phyloP scores from a whole-genome alignment of 1,139 yeast species.

The Magnusiomyces clavatus region DNA sequence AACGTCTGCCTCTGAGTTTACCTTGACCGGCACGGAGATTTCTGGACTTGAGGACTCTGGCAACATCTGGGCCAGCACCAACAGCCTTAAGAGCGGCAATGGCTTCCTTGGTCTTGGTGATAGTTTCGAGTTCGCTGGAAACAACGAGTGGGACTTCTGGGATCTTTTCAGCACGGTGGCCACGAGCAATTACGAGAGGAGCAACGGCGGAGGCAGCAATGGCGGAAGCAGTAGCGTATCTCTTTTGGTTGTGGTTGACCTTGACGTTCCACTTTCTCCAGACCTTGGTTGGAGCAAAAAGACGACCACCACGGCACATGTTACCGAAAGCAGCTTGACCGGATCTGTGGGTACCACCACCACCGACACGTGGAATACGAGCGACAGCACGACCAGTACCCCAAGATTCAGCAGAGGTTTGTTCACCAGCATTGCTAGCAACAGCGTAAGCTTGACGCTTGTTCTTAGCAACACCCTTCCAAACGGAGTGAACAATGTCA shows the following conservation, averaged over 20 bases:
- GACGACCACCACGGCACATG: conserved; percentile 99
- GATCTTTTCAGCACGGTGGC: conserved; percentile 98
- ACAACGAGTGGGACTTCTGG: conserved; percentile 99
- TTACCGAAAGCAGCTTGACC: conserved; percentile 99
- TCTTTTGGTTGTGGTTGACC: conserved; percentile 99
- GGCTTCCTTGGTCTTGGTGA: conserved; percentile 97
- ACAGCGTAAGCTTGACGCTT: conserved; percentile 99
- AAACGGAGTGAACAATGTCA: conserved; percentile 97
- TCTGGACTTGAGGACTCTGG: conserved; percentile 97
- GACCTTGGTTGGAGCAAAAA: conserved; percentile 99
- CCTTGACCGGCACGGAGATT: conserved; percentile 99
- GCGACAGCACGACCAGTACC: conserved; percentile 99
- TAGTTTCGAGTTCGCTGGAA: conserved; percentile 84
- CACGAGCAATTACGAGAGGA: conserved; percentile 98
- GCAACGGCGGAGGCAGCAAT: conserved; percentile 99
- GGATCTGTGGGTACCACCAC: conserved; percentile 99
- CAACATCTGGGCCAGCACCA: conserved; percentile 98
- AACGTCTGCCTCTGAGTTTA: conserved; percentile 99
- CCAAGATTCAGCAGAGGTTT: conserved; percentile 99
- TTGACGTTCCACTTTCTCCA: conserved; percentile 99
- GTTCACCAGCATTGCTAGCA: conserved; percentile 98
- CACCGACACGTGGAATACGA: conserved; percentile 99
- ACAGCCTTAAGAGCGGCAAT: conserved; percentile 96
- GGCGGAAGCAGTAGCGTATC: conserved; percentile 99
- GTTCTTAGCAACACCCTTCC: conserved; percentile 98